Evolutionary conservation across 2,329 filamentous ascomycete genomes (phyloP).

Genomic region (Nothophaeocryptopus gaeumannii): DNA sequence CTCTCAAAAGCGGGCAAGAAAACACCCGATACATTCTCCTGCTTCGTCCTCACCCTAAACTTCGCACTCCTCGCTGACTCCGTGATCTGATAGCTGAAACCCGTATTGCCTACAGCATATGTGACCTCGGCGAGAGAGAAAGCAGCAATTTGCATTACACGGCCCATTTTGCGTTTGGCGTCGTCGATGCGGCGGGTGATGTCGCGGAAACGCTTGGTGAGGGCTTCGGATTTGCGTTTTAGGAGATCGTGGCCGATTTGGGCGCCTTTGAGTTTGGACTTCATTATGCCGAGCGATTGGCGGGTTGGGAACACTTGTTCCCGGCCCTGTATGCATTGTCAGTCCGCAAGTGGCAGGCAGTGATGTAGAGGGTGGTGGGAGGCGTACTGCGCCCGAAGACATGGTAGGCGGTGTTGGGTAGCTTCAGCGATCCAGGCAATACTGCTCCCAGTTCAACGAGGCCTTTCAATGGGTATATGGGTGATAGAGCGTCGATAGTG

Average conservation of each 20-base stretch:
- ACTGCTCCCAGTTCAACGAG: too few relatives aligned
- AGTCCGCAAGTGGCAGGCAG: not conserved
- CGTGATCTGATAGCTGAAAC: conserved; percentile 95
- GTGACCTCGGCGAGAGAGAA: conserved; percentile 97
- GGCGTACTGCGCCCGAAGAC: conserved; percentile 26
- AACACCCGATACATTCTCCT: conserved; percentile 98
- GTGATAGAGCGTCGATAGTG: too few relatives aligned
- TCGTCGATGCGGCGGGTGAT: conserved; percentile 97
- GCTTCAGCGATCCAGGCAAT: not conserved
- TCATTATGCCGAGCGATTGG: conserved; percentile 95
- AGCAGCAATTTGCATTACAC: conserved; percentile 97
- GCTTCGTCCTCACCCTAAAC: conserved; percentile 89
- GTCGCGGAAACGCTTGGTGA: conserved; percentile 81
- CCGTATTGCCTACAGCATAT: conserved; percentile 83
- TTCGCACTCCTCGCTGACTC: conserved; percentile 91
- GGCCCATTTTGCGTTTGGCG: conserved; percentile 98
- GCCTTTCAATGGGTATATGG: too few relatives aligned
- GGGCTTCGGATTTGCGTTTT: conserved; percentile 95
- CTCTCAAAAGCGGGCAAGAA: conserved; percentile 91
- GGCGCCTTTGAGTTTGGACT: conserved; percentile 86
- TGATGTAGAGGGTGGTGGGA: not conserved
- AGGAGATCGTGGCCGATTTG: conserved; percentile 82
- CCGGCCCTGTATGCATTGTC: conserved; percentile 63
- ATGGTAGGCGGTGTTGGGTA: conserved; percentile 18
- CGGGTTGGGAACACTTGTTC: conserved; percentile 97